Conservation (phyloP, 768 basidiomycete genomes). For the Hypsizygus marmoreus region DNA sequence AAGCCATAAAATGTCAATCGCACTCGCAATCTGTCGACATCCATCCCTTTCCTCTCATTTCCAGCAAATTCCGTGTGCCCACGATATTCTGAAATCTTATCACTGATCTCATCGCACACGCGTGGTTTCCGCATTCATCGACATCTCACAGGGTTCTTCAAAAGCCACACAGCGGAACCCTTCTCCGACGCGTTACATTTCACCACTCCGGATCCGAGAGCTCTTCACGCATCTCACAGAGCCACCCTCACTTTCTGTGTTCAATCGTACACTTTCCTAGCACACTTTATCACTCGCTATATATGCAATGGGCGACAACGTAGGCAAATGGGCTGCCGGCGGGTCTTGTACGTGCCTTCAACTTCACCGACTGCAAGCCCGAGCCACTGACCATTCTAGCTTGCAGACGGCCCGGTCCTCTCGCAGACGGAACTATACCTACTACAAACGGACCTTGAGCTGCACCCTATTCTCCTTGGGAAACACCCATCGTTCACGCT, state of each 20-base stretch:
- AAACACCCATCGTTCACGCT: constrained; percentile 55
- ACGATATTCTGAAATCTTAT: constrained; percentile 11
- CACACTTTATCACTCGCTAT: constrained; percentile 1
- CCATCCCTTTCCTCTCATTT: no score
- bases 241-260: no score
- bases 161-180: no score
- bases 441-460: constrained; percentile 64
- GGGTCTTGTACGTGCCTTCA: constrained; percentile 36
- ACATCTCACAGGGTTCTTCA: no score
- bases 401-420: constrained; percentile 75
- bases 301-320: constrained; percentile 28
- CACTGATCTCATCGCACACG: constrained; percentile 7
- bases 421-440: constrained; percentile 83
- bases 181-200: no score
- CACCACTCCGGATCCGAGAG: no score
- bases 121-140: no score
- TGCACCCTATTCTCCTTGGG: constrained; percentile 73
- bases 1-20: constrained; percentile 1
- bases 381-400: constrained; percentile 4
- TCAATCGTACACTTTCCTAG: no score
- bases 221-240: no score
- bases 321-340: constrained; percentile 47
- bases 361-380: background rate
- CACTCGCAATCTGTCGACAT: no score
- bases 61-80: no score